Evolutionary conservation across 257 asterid species (phyloP), one percentile per base, ranked within the genome.

Genomic region (Nicotiana tabacum): DNA sequence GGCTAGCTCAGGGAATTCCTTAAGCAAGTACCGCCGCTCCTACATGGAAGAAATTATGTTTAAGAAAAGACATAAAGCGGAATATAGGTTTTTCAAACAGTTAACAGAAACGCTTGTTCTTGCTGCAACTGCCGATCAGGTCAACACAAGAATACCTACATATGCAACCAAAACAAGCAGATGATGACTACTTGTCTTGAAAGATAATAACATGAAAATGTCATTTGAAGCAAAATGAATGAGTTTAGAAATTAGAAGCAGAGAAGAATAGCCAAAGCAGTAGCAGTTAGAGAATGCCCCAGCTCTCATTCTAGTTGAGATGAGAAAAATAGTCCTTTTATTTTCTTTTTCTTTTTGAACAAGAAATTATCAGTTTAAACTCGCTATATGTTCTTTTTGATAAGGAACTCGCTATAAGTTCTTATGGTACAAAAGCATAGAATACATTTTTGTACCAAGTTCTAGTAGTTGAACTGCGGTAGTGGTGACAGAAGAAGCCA

Each of bases 21-120:
- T 96, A 82, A 93, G 87, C 85, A 96, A 85, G 86, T 94, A 96
- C 66, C 98, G 88, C 78, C 98, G 89, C 89, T 96, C 98, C 97
- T 95, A 85, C 88, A 66, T 64, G 67, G 27, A 78, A 66, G 66
- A 21, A 67, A 33, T 32, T 68, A 27, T 3, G 51, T 18, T 78
- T 9, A 84, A 27, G 39, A 46, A 72, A 72, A 5, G 46, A 46
- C 32, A 9, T 7, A 13, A 48, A 72, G 61, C 24, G 79, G 61
- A 46, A 72, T 46, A 46, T 13, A 27, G 35, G 3, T 48, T 46
- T 46, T 24, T 72, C 61, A 2, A 72, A 6, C 2, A 72, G 79
- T 72, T 72, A 12, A 72, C 9, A 9, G 15, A 48, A 48, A 48
- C 9, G 4, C n/a, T 51, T 76, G 2, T 76, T 27, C 80, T 15